These are phyloP conservation scores for Carex littledalei DNA, from an alignment of 176 grass and related monocot genomes.

Conservation along the genomic window DNA sequence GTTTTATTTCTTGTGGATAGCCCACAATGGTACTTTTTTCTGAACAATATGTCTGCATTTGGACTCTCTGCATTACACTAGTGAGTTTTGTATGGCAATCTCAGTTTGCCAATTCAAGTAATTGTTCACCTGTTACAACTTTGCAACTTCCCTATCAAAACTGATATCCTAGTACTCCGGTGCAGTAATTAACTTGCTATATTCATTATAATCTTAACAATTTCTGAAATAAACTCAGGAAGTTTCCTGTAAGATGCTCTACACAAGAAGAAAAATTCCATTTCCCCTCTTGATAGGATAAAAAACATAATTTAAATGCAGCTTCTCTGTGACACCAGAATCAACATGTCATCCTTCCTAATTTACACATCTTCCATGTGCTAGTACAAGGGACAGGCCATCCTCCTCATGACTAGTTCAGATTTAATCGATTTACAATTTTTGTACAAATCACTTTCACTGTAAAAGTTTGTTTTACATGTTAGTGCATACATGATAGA, in stretches of 20 bases:
- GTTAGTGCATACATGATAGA: neutral
- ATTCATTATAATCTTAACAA: neutral
- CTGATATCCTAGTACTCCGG: neutral
- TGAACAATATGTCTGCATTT: neutral
- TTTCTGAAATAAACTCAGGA: neutral
- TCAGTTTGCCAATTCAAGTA: neutral
- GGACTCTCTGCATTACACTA: neutral
- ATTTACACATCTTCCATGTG: neutral
- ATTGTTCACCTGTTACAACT: neutral
- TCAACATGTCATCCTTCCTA: constrained; percentile 8
- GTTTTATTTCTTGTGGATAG: neutral
- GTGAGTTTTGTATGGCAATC: neutral
- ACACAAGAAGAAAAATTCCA: neutral
- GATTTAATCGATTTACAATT: neutral
- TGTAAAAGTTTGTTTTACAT: neutral
- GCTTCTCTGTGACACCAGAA: neutral
- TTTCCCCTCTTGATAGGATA: neutral
- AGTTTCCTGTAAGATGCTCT: neutral
- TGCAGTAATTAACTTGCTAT: neutral
- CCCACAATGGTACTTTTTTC: neutral
- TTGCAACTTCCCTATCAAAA: neutral
- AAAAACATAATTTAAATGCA: neutral
- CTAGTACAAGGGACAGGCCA: neutral
- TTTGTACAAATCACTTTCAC: neutral
- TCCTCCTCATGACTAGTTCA: neutral